Evolutionary conservation across 441 rosid species (phyloP).

Genomic region (Lepidium campestre): DNA sequence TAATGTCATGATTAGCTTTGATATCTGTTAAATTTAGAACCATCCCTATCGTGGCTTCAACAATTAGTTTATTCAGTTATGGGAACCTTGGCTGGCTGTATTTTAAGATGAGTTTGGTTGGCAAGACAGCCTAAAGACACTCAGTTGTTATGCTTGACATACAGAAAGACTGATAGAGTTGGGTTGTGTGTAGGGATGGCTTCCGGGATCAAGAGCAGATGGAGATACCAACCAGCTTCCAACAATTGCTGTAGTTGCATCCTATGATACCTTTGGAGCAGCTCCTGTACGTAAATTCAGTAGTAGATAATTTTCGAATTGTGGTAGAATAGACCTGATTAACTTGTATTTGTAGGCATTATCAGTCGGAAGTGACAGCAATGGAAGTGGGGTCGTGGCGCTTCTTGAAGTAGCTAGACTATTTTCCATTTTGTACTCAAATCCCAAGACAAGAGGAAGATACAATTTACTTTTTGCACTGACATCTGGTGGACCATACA

Average conservation of each 20-base stretch:
- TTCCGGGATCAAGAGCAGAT: conserved; percentile 81
- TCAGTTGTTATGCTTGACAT: not conserved
- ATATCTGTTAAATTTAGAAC: not conserved
- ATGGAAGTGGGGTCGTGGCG: conserved; percentile 90
- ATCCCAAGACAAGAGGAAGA: conserved; percentile 92
- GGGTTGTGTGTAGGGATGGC: conserved; percentile 73
- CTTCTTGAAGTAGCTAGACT: conserved; percentile 96
- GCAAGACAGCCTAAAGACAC: conserved; percentile 6
- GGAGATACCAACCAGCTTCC: conserved; percentile 91
- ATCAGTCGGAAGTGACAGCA: conserved; percentile 94
- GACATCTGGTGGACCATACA: conserved; percentile 95
- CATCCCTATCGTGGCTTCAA: not conserved
- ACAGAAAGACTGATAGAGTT: conserved; percentile 14
- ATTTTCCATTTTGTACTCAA: conserved; percentile 84
- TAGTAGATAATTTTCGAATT: not conserved
- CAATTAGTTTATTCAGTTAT: conserved; percentile 4
- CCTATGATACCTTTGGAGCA: conserved; percentile 95
- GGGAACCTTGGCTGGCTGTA: conserved; percentile 7
- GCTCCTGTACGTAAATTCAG: conserved; percentile 73
- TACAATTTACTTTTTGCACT: conserved; percentile 92
- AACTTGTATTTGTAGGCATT: conserved; percentile 57
- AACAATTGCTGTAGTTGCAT: conserved; percentile 90
- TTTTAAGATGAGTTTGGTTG: not conserved
- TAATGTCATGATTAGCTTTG: not conserved
- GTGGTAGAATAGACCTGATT: conserved; percentile 12